These are phyloP conservation scores for Petrea volubilis DNA, from an alignment of 257 asterid genomes.

Conservation along the genomic window DNA sequence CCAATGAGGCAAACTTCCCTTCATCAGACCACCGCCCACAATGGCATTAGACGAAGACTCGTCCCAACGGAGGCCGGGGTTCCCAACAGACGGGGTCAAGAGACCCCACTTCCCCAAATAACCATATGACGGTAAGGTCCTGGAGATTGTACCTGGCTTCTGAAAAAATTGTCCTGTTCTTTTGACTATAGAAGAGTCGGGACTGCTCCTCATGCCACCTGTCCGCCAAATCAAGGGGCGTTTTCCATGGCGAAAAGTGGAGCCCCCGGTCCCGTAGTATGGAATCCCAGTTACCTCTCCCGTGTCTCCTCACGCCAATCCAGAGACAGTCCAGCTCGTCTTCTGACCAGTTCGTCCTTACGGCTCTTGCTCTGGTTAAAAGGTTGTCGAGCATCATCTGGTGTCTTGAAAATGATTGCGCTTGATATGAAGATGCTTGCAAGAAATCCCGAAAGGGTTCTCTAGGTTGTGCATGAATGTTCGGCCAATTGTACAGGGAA, in stretches of 20 bases:
- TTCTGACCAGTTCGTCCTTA: constrained; percentile 57
- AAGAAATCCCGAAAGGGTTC: constrained; percentile 36
- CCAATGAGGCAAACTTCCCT: constrained; percentile 61
- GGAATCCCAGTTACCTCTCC: constrained; percentile 63
- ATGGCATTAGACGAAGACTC: constrained; percentile 23
- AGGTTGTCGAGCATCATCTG: constrained; percentile 52
- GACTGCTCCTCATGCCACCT: constrained; percentile 64
- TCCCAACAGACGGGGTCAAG: constrained; percentile 12
- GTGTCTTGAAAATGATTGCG: constrained; percentile 46
- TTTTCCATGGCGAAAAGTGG: constrained; percentile 52
- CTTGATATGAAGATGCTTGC: constrained; percentile 31
- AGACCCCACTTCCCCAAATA: constrained; percentile 15
- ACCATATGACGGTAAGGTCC: constrained; percentile 13
- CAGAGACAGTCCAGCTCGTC: constrained; percentile 77
- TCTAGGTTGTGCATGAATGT: constrained; percentile 34
- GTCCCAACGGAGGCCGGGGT: constrained; percentile 5
- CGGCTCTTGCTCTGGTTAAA: constrained; percentile 45
- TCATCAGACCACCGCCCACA: constrained; percentile 6
- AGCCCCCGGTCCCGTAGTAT: constrained; percentile 58
- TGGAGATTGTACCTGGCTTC: constrained; percentile 18
- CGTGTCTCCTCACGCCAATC: constrained; percentile 78
- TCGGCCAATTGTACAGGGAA: constrained; percentile 34
- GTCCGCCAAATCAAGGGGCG: constrained; percentile 52
- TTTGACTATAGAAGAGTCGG: constrained; percentile 33
- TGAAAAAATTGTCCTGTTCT: constrained; percentile 18